Base-by-base conservation (phyloP, 805 yeast genomes). In the Metschnikowia hibisci region DNA sequence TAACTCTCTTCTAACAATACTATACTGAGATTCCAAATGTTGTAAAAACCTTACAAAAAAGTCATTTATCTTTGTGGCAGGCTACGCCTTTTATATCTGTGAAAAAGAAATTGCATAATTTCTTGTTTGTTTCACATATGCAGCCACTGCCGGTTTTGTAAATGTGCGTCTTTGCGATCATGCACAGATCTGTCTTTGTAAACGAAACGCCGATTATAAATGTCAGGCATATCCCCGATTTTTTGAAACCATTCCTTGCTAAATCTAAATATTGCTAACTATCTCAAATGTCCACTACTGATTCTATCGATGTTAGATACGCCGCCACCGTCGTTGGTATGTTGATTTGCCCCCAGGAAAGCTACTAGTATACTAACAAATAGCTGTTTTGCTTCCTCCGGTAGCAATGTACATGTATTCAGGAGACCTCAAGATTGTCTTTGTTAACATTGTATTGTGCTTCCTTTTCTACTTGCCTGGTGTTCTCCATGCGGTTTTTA, bases 261-360 rank as follows among this genome's bases (percentile, higher is more conserved):
- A 35, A 3, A 27, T 27, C 30, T 27, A 6, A 2, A 27, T 12
- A 11, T 27, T 13, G n/a, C 30, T 27, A 12, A 13, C 30, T 27
- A 27, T 14, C 14, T 18, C 29, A 10, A 20, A 37, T 37, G 40
- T 11, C 34, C 13, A 10, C 35, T 22, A 20, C 28, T 33, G 20
- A 27, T 23, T 3, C 31, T 10, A 37, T 37, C 27, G 40, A 37
- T 12, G 40, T 37, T 30, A 37, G 40, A 37, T 37, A 37, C 34
- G 40, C 40, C 7, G 40, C 34, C 15, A 29, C 31, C 11, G 40
- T 37, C 9, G 20, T 37, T 4, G 40, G 40, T 37, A 37, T 29
- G 40, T 29, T 11, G 7, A 4, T 6, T 9, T 18, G 13, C 14
- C 22, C n/a, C 13, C 10, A 4, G 18, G 13, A 27, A 27, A 27